Conservation (phyloP, 768 basidiomycete genomes). For the Boletus eberwhitei region DNA sequence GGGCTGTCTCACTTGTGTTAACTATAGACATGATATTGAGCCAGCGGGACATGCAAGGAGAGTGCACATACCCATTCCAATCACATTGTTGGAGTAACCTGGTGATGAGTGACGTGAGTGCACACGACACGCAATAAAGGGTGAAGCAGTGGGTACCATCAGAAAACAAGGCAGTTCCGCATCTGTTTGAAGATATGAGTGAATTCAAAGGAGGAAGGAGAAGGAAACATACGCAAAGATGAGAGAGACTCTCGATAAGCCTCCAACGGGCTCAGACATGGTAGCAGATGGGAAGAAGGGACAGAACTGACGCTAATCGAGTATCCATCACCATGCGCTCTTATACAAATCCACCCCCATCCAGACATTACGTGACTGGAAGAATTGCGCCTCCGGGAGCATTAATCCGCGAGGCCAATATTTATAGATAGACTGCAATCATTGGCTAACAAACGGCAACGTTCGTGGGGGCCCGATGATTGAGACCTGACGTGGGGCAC, state of each 20-base stretch:
- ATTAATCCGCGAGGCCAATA: neutral
- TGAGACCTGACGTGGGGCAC: neutral
- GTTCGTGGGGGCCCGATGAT: conserved; percentile 9
- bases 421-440: neutral
- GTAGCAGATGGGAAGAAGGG: conserved; percentile 2
- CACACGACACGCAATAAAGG: neutral
- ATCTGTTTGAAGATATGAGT: conserved; percentile 39
- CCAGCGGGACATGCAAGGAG: neutral
- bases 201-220: neutral
- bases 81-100: conserved; percentile 82
- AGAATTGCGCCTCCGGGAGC: neutral
- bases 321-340: neutral
- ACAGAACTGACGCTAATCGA: neutral
- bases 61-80: conserved; percentile 61
- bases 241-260: conserved; percentile 62
- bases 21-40: conserved; percentile 39
- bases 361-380: neutral
- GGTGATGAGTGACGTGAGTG: conserved; percentile 4
- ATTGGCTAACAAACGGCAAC: conserved; percentile 20
- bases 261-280: conserved; percentile 17
- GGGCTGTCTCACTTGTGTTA: conserved; percentile 53
- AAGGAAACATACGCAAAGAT: conserved; percentile 70
- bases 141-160: conserved; percentile 50
- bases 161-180: conserved; percentile 85
- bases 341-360: conserved; percentile 15